Conservation (phyloP, 768 basidiomycete genomes). For the Amanita molliuscula region DNA sequence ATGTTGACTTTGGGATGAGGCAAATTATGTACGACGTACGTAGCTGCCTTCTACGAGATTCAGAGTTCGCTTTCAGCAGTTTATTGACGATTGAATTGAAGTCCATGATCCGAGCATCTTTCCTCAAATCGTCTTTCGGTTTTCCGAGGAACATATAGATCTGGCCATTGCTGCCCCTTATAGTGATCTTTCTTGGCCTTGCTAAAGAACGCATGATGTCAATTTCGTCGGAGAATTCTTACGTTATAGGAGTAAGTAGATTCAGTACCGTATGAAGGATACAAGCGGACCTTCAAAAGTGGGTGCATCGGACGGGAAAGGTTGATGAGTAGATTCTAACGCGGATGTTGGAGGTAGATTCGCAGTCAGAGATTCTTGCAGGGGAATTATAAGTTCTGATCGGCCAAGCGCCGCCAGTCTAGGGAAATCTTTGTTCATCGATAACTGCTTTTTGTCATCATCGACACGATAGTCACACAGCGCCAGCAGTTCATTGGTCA, state of each 20-base stretch:
- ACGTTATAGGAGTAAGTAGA: not conserved
- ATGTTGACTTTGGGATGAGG: too few relatives aligned
- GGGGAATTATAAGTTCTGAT: slow-evolving; percentile 72
- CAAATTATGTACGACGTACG: slow-evolving; percentile 39
- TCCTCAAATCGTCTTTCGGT: slow-evolving; percentile 93
- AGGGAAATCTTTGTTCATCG: slow-evolving; percentile 49
- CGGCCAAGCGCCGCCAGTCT: slow-evolving; percentile 44
- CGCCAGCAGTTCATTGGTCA: slow-evolving; percentile 61
- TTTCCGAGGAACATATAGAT: slow-evolving; percentile 90
- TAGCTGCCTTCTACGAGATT: slow-evolving; percentile 82
- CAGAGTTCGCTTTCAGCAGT: slow-evolving; percentile 85
- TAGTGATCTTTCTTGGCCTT: slow-evolving; percentile 83
- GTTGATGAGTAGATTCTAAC: slow-evolving; percentile 54
- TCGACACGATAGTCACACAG: slow-evolving; percentile 51
- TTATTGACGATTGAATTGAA: slow-evolving; percentile 98
- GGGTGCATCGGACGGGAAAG: slow-evolving; percentile 71
- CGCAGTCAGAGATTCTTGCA: slow-evolving; percentile 88
- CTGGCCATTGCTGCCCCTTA: slow-evolving; percentile 74
- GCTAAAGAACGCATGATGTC: slow-evolving; percentile 89
- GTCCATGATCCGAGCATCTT: slow-evolving; percentile 97
- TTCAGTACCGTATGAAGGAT: not conserved
- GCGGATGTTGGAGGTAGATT: slow-evolving; percentile 70
- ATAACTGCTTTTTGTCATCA: slow-evolving; percentile 26
- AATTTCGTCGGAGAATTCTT: slow-evolving; percentile 76
- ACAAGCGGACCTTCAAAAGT: slow-evolving; percentile 55